phyloP scores from a whole-genome alignment of 2,329 filamentous ascomycete species.

The Diaporthe vaccinii region DNA sequence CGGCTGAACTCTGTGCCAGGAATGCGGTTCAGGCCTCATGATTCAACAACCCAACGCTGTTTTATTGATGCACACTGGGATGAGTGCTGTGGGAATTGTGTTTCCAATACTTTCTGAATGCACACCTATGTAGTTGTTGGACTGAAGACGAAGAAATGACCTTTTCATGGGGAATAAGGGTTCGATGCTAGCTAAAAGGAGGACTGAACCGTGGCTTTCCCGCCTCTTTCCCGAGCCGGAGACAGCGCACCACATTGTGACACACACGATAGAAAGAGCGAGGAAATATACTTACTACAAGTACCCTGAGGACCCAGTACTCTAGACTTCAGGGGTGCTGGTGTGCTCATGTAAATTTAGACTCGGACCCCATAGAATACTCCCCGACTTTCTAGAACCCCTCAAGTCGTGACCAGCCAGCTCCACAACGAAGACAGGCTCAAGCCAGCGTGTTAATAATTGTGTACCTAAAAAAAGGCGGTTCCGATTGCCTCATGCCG shows the following conservation, averaged over 20 bases:
- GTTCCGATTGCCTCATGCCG: background rate
- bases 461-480: background rate
- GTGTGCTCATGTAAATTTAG: conserved; percentile 6
- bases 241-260: background rate
- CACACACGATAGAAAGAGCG: background rate
- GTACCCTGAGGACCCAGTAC: background rate
- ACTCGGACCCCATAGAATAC: background rate
- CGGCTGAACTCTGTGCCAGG: background rate
- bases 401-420: background rate
- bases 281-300: background rate
- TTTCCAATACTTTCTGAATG: too few relatives aligned
- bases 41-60: background rate
- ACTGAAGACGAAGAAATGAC: background rate
- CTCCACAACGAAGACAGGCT: background rate
- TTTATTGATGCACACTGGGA: background rate
- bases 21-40: background rate
- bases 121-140: background rate
- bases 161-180: background rate
- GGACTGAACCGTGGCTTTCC: background rate
- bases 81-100: background rate
- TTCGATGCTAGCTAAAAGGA: too few relatives aligned
- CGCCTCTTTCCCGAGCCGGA: background rate
- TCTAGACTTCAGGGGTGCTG: background rate
- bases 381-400: background rate
- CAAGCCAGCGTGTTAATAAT: background rate